Conservation (phyloP, 495 filamentous ascomycete genomes). For the Glarea lozoyensis region DNA sequence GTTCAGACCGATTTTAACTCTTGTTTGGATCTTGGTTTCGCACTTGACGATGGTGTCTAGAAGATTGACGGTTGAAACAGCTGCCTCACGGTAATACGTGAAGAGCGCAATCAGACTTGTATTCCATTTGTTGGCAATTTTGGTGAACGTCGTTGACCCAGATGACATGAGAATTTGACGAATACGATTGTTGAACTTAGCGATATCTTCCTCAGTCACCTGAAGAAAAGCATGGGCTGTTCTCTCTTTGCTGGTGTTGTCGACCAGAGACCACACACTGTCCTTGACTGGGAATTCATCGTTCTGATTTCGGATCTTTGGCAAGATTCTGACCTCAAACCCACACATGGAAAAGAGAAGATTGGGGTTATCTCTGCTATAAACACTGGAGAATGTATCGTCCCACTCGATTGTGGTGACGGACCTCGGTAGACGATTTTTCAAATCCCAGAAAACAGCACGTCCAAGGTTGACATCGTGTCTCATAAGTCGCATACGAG, state of each 20-base stretch:
- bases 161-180: slow-evolving; percentile 99
- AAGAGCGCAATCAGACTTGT: slow-evolving; percentile 97
- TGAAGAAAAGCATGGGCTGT: slow-evolving; percentile 98
- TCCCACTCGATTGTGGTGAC: slow-evolving; percentile 99
- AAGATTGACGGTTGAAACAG: slow-evolving; percentile 91
- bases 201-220: slow-evolving; percentile 96
- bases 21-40: slow-evolving; percentile 98
- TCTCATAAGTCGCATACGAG: slow-evolving; percentile 95
- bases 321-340: slow-evolving; percentile 94
- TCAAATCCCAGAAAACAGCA: slow-evolving; percentile 98
- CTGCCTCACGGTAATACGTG: slow-evolving; percentile 98
- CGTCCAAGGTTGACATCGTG: slow-evolving; percentile 98
- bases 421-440: slow-evolving; percentile 89
- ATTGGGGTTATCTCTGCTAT: slow-evolving; percentile 97
- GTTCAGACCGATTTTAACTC: slow-evolving; percentile 98
- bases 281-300: slow-evolving; percentile 97
- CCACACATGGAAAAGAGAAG: slow-evolving; percentile 96
- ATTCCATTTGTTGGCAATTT: slow-evolving; percentile 99
- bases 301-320: slow-evolving; percentile 89
- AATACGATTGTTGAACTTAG: slow-evolving; percentile 99
- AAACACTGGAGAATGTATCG: slow-evolving; percentile 98
- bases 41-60: slow-evolving; percentile 99
- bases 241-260: slow-evolving; percentile 92
- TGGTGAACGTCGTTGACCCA: slow-evolving; percentile 97
- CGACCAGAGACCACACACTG: slow-evolving; percentile 94